These are phyloP conservation scores for Ploettnerulaceae sp. DNA, from an alignment of 2,329 filamentous ascomycete genomes.

Conservation along the genomic window DNA sequence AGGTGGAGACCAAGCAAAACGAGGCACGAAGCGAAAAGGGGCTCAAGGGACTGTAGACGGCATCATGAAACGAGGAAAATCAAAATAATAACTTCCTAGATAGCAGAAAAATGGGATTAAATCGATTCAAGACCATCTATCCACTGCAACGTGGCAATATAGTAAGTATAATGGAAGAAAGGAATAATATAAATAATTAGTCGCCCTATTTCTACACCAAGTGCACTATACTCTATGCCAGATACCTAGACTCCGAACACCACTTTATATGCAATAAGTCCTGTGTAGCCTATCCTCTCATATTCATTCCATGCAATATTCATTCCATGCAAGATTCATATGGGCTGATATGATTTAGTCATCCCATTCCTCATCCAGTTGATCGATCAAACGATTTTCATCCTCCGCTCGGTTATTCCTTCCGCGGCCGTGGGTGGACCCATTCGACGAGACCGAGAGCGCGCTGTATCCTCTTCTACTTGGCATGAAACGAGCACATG, in stretches of 20 bases:
- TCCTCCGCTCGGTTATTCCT: constrained; percentile 51
- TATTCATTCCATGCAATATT: not conserved
- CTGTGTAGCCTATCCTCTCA: not conserved
- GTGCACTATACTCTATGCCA: constrained; percentile 10
- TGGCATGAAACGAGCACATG: constrained; percentile 62
- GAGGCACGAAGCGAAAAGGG: constrained; percentile 16
- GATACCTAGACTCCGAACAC: not conserved
- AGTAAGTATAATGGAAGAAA: not conserved
- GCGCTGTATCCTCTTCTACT: constrained; percentile 62
- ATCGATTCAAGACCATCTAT: not conserved
- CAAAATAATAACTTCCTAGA: not conserved
- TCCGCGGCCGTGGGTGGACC: constrained; percentile 38
- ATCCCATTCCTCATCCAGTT: constrained; percentile 96
- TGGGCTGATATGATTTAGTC: constrained; percentile 45
- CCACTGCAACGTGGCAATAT: not conserved
- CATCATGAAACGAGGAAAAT: constrained; percentile 23
- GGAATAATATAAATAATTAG: not conserved
- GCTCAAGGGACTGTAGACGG: constrained; percentile 25
- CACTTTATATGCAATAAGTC: not conserved
- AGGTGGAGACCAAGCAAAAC: constrained; percentile 10
- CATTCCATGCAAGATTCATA: not conserved
- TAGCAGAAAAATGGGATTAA: not conserved
- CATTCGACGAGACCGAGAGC: constrained; percentile 50
- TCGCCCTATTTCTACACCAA: constrained; percentile 8
- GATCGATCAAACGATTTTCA: constrained; percentile 91